Evolutionary conservation across 208 protist species (phyloP).

Genomic region (Angomonas deanei): DNA sequence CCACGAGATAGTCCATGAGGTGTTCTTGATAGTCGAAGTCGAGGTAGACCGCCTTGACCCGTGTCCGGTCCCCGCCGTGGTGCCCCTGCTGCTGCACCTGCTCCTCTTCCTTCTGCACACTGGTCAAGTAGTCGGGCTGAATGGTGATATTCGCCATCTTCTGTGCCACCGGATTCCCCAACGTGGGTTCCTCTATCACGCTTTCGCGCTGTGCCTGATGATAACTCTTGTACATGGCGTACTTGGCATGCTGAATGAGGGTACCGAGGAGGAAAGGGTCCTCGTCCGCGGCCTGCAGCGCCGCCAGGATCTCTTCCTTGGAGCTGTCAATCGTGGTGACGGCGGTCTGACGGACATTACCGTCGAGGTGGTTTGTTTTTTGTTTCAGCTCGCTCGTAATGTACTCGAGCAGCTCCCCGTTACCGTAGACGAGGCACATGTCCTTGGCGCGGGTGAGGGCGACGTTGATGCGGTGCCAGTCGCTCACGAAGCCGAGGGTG

Average conservation of each 20-base stretch:
- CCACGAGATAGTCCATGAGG: not conserved
- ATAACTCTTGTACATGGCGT: not conserved
- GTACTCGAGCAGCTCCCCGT: conserved; percentile 30
- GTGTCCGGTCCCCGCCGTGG: not conserved
- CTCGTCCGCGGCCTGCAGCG: conserved; percentile 29
- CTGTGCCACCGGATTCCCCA: not conserved
- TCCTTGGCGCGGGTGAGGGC: conserved; percentile 88
- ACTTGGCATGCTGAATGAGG: conserved; percentile 40
- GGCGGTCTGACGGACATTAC: not conserved
- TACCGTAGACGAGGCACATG: conserved; percentile 72
- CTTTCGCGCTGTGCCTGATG: not conserved
- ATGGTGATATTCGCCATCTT: not conserved
- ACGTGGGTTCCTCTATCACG: not conserved
- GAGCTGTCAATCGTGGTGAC: conserved; percentile 17
- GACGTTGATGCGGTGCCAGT: conserved; percentile 90
- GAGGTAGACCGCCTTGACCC: not conserved
- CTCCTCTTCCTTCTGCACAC: not conserved
- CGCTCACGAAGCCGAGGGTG: conserved; percentile 85
- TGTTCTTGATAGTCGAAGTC: not conserved
- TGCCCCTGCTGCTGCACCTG: not conserved
- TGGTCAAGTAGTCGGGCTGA: not conserved
- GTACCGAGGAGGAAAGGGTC: conserved; percentile 50
- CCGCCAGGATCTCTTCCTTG: conserved; percentile 14
- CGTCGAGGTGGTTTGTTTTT: not conserved
- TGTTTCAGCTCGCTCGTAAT: conserved; percentile 10